A percentile compares a stretch with the other conserved stretches of the same genome.
These are phyloP conservation scores for Clarkia xantiana DNA, from an alignment of 345 rosid species.

Conservation along the genomic window DNA sequence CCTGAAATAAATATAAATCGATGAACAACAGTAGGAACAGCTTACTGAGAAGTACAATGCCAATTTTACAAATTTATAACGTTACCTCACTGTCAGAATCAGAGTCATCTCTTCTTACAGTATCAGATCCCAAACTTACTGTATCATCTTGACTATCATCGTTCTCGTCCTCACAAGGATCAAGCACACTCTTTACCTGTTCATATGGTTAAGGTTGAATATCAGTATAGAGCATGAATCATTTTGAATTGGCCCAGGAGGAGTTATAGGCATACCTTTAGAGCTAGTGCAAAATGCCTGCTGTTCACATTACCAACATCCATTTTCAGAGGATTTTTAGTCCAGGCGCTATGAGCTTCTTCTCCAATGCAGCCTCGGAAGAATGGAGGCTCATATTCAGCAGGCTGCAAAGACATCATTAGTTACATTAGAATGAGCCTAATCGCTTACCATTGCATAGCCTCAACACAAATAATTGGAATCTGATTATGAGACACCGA, in stretches of 20 bases:
- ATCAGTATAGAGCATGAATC: too few species aligned
- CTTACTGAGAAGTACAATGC: neutral
- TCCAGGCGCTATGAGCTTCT: constrained; percentile 76
- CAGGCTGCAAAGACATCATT: constrained; percentile 37
- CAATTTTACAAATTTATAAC: neutral
- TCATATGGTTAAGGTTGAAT: constrained; percentile 2
- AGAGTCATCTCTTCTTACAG: constrained; percentile 43
- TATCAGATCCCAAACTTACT: constrained; percentile 51
- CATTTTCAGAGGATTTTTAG: constrained; percentile 79
- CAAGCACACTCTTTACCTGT: constrained; percentile 96
- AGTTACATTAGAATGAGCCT: neutral
- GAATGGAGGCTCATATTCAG: constrained; percentile 92
- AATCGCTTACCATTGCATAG: too few species aligned
- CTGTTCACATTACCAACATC: constrained; percentile 95
- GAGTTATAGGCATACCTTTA: constrained; percentile 34
- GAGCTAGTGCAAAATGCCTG: constrained; percentile 78
- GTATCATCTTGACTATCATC: constrained; percentile 57
- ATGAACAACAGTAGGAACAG: constrained; percentile 1
- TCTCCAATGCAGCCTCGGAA: constrained; percentile 73
- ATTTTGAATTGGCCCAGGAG: too few species aligned
- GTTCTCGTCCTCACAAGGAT: constrained; percentile 90
- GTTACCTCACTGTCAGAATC: constrained; percentile 82
- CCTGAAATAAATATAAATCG: constrained; percentile 25
- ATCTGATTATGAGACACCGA: too few species aligned
- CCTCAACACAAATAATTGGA: too few species aligned